Evolutionary conservation across 257 asterid genomes (phyloP).

Genomic region (Solanum pimpinellifolium): DNA sequence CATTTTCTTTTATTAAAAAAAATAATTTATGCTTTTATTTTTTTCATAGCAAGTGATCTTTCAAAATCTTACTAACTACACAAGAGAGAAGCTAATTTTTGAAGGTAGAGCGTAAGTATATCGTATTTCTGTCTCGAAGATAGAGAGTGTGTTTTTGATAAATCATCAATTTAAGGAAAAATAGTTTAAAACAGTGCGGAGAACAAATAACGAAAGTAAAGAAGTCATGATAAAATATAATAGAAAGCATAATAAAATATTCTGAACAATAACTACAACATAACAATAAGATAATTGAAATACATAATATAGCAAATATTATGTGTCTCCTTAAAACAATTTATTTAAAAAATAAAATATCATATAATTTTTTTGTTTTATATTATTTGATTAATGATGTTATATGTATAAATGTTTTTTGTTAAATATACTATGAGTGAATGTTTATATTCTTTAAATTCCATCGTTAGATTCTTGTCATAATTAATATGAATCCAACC

Average conservation of each 20-base stretch:
- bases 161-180: neutral
- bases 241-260: neutral
- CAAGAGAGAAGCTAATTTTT: conserved; percentile 1
- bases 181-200: fast-evolving
- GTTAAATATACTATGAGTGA: neutral
- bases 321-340: neutral
- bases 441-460: neutral
- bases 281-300: neutral
- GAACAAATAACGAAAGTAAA: neutral
- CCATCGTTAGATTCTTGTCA: neutral
- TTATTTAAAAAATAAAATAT: too few species aligned
- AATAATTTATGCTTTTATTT: conserved; percentile 1
- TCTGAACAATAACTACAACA: too few species aligned
- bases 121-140: neutral
- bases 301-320: neutral
- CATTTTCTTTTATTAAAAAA: neutral
- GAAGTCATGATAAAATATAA: neutral
- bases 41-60: conserved; percentile 40
- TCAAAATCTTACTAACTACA: conserved; percentile 78
- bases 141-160: fast-evolving
- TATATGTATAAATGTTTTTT: conserved; percentile 7
- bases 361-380: neutral
- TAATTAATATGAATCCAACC: neutral
- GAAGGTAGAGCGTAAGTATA: fast-evolving
- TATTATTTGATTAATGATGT: neutral